Conservation (phyloP, 2,329 filamentous ascomycete species). For the Domatiomyces globalis region DNA sequence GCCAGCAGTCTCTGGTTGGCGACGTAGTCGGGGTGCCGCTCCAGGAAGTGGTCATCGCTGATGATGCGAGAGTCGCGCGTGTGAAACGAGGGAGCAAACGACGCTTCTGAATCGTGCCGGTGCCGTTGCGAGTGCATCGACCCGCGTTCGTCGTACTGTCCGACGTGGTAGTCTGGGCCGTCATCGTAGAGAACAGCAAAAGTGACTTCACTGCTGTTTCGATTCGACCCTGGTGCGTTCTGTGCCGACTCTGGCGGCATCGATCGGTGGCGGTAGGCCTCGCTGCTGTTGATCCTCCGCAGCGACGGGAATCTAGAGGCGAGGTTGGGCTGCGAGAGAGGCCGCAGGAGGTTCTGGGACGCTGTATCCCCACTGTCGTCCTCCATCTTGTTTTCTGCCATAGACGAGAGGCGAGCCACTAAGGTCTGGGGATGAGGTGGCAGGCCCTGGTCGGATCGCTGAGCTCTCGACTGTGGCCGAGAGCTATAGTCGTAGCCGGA, state of each 20-base stretch:
- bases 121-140: slow-evolving; percentile 12
- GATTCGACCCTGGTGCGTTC: slow-evolving; percentile 9
- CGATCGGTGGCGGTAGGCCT: slow-evolving; percentile 17
- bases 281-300: slow-evolving; percentile 15
- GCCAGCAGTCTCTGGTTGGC: slow-evolving; percentile 18
- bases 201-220: slow-evolving; percentile 17
- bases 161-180: slow-evolving; percentile 18
- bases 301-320: slow-evolving; percentile 19
- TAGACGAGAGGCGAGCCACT: not conserved
- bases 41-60: slow-evolving; percentile 14
- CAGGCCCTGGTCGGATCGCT: not conserved
- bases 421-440: not conserved
- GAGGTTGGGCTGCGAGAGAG: slow-evolving; percentile 14
- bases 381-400: slow-evolving; percentile 10
- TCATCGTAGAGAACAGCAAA: slow-evolving; percentile 19
- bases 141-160: slow-evolving; percentile 16
- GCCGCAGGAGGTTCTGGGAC: slow-evolving; percentile 11
- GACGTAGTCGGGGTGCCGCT: slow-evolving; percentile 15
- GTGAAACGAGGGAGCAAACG: slow-evolving; percentile 18
- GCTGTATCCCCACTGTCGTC: slow-evolving; percentile 13
- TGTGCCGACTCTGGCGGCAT: slow-evolving; percentile 15
- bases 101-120: slow-evolving; percentile 14
- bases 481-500: slow-evolving; percentile 14
- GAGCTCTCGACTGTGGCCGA: slow-evolving; percentile 5
- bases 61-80: slow-evolving; percentile 16